Base-by-base conservation (phyloP, 768 basidiomycete genomes). In the Mycena sanguinolenta region DNA sequence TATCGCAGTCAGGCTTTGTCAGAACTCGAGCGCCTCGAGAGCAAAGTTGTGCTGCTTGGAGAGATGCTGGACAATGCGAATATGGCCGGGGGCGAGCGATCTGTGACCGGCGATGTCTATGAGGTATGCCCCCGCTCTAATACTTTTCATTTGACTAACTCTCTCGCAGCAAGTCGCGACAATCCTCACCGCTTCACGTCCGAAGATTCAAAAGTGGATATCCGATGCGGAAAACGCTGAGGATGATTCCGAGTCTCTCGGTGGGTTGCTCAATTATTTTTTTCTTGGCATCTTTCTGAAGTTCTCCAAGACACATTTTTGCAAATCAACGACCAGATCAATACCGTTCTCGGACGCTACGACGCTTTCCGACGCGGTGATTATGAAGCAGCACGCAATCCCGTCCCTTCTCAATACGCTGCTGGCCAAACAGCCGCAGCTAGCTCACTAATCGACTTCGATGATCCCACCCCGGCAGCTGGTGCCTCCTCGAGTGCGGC, bases 191-290 rank as follows among this genome's bases (percentile, higher is more conserved):
- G 87, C 88, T 53, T 96, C 97, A 2, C 88, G 96, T 55, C 98
- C 98, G 0, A 98, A 94, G 83, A 88, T 99, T 53, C 98, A 99
- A 81, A 97, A 96, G 76, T 99, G 98, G 97, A 94, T 99, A 67
- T 95, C 93, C 13, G 96, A 98, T 74, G 96, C 95, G 21, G 93
- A 96, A 75, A 86, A 90, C 3, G 92, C 95, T 46, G 95, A 97
- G 3, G 92, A 96, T 46, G 95, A 97, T 80, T 89, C 95, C 4
- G 95, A 96, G 73, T 94, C 95, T 36, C 88, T 98, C 73, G 94
- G 95, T 96, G 75, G 69, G 88, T 81, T 19, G 19, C 16, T 60
- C n/a, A 10, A 36, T 28, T 12, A 9, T 28, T 30, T 23, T 50
- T 17, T 34, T 34, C 57, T 23, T 50, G n/a, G 38, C 28, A 49